These are phyloP conservation scores for Cubamyces sp. DNA, from an alignment of 768 basidiomycete species.

Conservation along the genomic window DNA sequence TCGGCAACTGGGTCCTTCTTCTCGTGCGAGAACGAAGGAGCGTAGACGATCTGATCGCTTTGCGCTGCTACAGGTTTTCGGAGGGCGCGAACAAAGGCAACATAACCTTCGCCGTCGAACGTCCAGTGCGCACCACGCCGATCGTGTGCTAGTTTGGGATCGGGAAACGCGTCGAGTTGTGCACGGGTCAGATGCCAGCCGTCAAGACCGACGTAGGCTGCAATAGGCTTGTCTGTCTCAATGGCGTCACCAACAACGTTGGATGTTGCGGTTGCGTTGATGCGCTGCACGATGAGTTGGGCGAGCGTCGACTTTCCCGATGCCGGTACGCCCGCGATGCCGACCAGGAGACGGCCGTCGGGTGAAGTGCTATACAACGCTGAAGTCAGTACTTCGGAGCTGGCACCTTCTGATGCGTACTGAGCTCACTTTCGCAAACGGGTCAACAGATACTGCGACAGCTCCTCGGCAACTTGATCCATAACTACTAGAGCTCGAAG, in stretches of 20 bases:
- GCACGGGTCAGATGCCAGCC: conserved; percentile 90
- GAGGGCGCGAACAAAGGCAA: conserved; percentile 64
- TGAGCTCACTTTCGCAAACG: conserved; percentile 34
- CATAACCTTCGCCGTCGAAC: conserved; percentile 78
- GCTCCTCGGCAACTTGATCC: conserved; percentile 45
- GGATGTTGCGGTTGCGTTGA: conserved; percentile 43
- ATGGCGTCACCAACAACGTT: not conserved
- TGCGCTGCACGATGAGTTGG: conserved; percentile 52
- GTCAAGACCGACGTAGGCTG: conserved; percentile 79
- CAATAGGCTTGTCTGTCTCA: conserved; percentile 33
- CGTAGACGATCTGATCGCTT: conserved; percentile 45
- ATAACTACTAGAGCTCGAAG: conserved; percentile 30
- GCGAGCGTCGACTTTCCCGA: conserved; percentile 87
- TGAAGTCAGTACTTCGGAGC: not conserved
- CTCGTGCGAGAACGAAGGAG: conserved; percentile 87
- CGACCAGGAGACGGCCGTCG: conserved; percentile 61
- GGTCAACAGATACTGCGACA: conserved; percentile 44
- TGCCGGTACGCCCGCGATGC: conserved; percentile 80
- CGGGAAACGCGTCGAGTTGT: conserved; percentile 74
- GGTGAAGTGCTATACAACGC: conserved; percentile 29
- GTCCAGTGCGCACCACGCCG: conserved; percentile 91
- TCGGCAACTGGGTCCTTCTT: conserved; percentile 81
- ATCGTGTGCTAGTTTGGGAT: conserved; percentile 78
- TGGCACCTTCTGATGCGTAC: not conserved
- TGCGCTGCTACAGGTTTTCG: conserved; percentile 37